A percentile compares a stretch with the other conserved stretches of the same genome.
phyloP scores from a whole-genome alignment of 352 stramenopile species.

The Plasmopara halstedii region DNA sequence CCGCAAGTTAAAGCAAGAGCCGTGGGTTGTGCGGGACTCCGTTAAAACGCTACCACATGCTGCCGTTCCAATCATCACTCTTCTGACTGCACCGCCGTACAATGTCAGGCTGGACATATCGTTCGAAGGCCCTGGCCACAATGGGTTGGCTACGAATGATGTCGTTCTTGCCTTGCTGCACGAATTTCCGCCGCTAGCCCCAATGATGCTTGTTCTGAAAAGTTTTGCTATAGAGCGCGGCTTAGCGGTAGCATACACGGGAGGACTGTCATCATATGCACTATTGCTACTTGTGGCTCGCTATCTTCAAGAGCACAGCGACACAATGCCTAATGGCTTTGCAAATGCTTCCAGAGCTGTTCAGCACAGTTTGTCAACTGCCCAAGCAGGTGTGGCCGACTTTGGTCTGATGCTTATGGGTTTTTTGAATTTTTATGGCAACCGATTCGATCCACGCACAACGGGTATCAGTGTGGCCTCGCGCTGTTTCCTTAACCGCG shows the following conservation, averaged over 20 bases:
- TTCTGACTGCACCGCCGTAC: conserved; percentile 76
- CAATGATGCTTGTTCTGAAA: conserved; percentile 97
- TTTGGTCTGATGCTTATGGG: conserved; percentile 94
- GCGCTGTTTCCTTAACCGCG: conserved; percentile 75
- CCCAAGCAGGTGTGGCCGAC: conserved; percentile 68
- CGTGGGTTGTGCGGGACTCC: conserved; percentile 88
- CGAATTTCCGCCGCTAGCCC: conserved; percentile 89
- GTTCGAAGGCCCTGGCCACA: conserved; percentile 94
- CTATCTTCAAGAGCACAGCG: conserved; percentile 86
- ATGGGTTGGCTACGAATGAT: conserved; percentile 92
- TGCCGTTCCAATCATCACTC: conserved; percentile 95
- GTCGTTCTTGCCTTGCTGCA: conserved; percentile 90
- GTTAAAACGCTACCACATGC: conserved; percentile 97
- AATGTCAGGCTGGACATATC: conserved; percentile 92
- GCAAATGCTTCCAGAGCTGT: conserved; percentile 52
- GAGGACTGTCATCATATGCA: conserved; percentile 94
- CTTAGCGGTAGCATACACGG: conserved; percentile 93
- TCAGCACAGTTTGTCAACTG: conserved; percentile 47
- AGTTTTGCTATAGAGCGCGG: conserved; percentile 89
- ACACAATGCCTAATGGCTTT: conserved; percentile 56
- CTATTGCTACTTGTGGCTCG: conserved; percentile 93
- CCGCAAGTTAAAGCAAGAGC: conserved; percentile 90
- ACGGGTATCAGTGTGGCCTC: conserved; percentile 86
- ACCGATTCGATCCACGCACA: conserved; percentile 86
- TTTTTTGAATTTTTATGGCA: conserved; percentile 97